Percentiles rank a stretch among this genome's conserved stretches.
Evolutionary conservation across 2,329 filamentous ascomycete species (phyloP).

Genomic region (Trichoderma koningiopsis): DNA sequence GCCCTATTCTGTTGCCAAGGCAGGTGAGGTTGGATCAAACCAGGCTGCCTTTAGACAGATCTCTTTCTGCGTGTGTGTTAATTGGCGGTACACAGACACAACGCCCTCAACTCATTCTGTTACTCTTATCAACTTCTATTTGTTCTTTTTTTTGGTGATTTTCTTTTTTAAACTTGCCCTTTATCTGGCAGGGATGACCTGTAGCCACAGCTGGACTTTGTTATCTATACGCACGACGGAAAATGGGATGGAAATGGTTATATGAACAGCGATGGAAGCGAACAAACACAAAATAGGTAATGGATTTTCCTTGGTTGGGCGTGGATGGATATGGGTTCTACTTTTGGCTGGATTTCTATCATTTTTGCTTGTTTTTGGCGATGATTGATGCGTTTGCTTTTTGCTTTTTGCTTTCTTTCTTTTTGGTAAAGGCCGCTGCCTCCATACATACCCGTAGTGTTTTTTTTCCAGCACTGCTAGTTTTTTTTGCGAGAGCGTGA

Average conservation of each 20-base stretch:
- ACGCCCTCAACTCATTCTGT: background rate
- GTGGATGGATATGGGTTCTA: background rate
- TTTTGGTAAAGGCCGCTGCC: background rate
- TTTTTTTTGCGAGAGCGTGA: background rate
- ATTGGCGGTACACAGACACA: background rate
- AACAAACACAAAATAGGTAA: background rate
- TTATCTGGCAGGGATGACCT: background rate
- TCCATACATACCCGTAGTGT: conserved; percentile 17
- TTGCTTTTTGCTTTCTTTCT: background rate
- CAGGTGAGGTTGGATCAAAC: background rate
- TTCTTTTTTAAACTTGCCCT: background rate
- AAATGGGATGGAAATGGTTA: background rate
- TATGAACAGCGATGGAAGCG: background rate
- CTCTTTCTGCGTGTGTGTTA: background rate
- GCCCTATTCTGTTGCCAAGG: background rate
- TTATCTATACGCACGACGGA: background rate
- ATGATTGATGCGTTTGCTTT: background rate
- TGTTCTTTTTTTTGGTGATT: background rate
- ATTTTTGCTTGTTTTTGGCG: background rate
- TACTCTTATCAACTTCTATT: background rate
- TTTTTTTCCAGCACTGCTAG: conserved; percentile 13
- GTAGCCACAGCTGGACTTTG: background rate
- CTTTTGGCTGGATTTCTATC: background rate
- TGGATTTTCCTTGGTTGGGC: background rate
- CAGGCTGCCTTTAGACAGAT: background rate